Evolutionary conservation across 2,329 filamentous ascomycete genomes (phyloP), one percentile per base, ranked within the genome.

Genomic region (Mariannaea elegans): DNA sequence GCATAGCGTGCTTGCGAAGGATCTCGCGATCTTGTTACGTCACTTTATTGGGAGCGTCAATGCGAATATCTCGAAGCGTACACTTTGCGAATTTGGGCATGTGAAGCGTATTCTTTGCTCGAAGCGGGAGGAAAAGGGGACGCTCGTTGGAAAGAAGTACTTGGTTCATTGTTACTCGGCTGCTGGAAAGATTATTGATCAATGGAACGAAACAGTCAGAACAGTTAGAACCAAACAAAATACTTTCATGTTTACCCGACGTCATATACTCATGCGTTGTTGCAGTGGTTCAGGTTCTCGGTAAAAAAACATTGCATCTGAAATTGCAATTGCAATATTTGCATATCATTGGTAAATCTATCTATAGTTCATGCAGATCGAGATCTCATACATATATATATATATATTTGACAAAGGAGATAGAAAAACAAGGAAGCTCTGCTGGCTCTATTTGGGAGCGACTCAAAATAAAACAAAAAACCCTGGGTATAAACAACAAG

Each of bases 401-500:
- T 46, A 16, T 41, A 5, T 41, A 19, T 36, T 3, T 18, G 56
- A 45, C 61, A 50, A 48, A 52, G 50, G n/a, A 52, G 62, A 56
- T 23, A 49, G n/a, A 23, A 31, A 34, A 27, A 21, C 59, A 41
- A 45, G 48, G 42, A 24, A 53, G 47, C 55, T 24, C 24, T 29
- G 42, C 24, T 19, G 16, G 42, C 7, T 49, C 46, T 44, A 39
- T 31, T 46, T 46, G 42, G 24, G 54, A 21, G 39, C 9, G 21
- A 34, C 42, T 2, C 7, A 19, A 48, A 41, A 61, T 59, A 18
- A 34, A 21, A 45, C 59, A 61, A 16, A n/a, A 24, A 32, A 21
- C 63, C 61, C 52, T 48, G 68, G 68, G 68, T 71, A 71, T 71
- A 69, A 66, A 70, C 38, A 47, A 64, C 66, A n/a, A n/a, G n/a